Evolutionary conservation across 495 filamentous ascomycete species (phyloP).

Genomic region (Penicillium longicatenatum): DNA sequence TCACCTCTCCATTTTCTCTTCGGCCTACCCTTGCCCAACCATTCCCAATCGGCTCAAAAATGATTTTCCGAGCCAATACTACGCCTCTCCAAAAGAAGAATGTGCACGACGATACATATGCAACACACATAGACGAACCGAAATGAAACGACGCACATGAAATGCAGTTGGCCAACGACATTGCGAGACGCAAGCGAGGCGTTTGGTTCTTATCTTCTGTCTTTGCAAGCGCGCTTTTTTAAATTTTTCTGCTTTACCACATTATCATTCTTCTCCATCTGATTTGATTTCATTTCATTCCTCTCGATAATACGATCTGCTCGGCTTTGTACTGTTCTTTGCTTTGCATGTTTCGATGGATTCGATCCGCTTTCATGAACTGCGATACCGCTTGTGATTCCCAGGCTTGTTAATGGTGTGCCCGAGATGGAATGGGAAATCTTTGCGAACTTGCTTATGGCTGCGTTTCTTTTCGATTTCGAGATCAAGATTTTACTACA

Average conservation of each 20-base stretch:
- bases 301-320: slow-evolving; percentile 5
- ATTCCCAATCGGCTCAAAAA: slow-evolving; percentile 12
- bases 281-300: slow-evolving; percentile 10
- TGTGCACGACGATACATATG: slow-evolving; percentile 33
- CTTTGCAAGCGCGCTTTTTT: slow-evolving; percentile 19
- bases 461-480: not conserved
- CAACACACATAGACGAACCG: slow-evolving; percentile 34
- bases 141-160: slow-evolving; percentile 36
- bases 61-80: slow-evolving; percentile 12
- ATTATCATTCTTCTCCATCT: slow-evolving; percentile 14
- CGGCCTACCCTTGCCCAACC: slow-evolving; percentile 13
- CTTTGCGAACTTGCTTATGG: not conserved
- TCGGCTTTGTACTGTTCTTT: not conserved
- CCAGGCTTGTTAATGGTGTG: not conserved
- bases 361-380: slow-evolving; percentile 7
- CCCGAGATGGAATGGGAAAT: not conserved
- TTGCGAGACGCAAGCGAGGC: slow-evolving; percentile 34
- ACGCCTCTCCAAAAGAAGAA: slow-evolving; percentile 26
- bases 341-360: slow-evolving; percentile 3
- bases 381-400: slow-evolving; percentile 8
- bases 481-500: slow-evolving; percentile 2
- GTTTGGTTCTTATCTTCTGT: slow-evolving; percentile 30
- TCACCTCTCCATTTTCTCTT: slow-evolving; percentile 22
- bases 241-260: slow-evolving; percentile 7
- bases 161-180: slow-evolving; percentile 28